A percentile compares a stretch with the other conserved stretches of the same genome.
These are phyloP conservation scores for Rhodotorula sp. DNA, from an alignment of 1,284 basidiomycete genomes.

Conservation along the genomic window DNA sequence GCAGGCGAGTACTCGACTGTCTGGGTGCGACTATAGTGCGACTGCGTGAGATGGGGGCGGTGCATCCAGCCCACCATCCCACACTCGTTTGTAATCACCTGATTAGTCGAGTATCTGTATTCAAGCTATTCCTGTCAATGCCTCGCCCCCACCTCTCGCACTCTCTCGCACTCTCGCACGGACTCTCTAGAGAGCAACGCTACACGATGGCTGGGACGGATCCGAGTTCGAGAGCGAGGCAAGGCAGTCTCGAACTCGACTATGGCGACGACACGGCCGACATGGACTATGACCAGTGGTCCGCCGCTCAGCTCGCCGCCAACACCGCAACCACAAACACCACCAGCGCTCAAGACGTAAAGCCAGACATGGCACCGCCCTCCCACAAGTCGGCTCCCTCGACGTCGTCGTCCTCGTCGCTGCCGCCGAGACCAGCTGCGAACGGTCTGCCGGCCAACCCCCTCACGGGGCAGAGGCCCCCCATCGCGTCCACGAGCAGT, in stretches of 20 bases:
- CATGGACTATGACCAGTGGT: constrained; percentile 1
- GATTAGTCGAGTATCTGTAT: too few species aligned
- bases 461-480: constrained; percentile 23
- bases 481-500: neutral
- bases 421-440: neutral
- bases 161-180: too few species aligned
- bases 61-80: too few species aligned
- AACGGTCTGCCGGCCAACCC: constrained; percentile 32
- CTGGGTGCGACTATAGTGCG: too few species aligned
- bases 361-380: neutral
- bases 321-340: neutral
- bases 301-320: neutral
- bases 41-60: too few species aligned
- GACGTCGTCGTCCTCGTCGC: neutral
- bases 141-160: too few species aligned
- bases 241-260: constrained; percentile 23
- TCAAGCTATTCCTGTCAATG: too few species aligned
- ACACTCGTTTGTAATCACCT: too few species aligned
- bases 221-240: neutral
- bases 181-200: too few species aligned
- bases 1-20: too few species aligned
- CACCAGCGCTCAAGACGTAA: neutral
- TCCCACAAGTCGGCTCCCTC: neutral
- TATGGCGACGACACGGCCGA: constrained; percentile 17
- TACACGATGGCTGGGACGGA: too few species aligned